These are phyloP conservation scores for Neckera pumila DNA, from an alignment of 225 moss, liverwort and hornwort genomes.

Conservation along the genomic window DNA sequence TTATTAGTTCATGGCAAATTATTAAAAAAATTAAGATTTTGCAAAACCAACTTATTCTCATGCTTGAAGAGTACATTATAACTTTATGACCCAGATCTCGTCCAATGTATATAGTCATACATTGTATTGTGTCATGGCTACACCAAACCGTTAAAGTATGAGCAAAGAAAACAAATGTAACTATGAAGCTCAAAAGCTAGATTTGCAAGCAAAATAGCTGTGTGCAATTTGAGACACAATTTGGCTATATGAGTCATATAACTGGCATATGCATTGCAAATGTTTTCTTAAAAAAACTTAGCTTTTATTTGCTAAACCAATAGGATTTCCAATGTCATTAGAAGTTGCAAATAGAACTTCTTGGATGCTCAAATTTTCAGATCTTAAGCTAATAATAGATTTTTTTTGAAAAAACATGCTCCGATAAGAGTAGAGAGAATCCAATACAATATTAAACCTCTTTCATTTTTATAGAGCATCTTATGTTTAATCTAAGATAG, in stretches of 20 bases:
- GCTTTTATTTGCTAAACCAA: not conserved
- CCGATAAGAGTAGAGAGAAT: not conserved
- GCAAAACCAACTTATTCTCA: not conserved
- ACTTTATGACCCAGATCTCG: fast-evolving
- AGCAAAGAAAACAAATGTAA: fast-evolving
- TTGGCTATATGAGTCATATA: not conserved
- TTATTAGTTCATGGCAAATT: not conserved
- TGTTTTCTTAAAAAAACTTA: fast-evolving
- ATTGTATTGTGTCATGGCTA: fast-evolving
- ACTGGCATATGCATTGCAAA: not conserved
- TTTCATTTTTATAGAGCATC: not conserved
- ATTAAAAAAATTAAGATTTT: not conserved
- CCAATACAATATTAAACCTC: fast-evolving
- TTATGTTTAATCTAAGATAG: not conserved
- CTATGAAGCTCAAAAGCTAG: not conserved
- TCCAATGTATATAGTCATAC: not conserved
- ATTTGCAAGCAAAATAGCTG: not conserved
- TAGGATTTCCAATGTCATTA: not conserved
- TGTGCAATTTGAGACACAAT: too few species aligned
- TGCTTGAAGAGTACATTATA: not conserved
- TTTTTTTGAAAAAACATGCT: not conserved
- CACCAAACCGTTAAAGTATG: not conserved
- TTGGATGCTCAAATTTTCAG: not conserved
- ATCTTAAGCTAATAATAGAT: not conserved
- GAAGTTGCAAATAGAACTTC: not conserved